These are phyloP conservation scores for Hypoxylon sp. DNA, from an alignment of 2,329 filamentous ascomycete genomes.

Conservation along the genomic window DNA sequence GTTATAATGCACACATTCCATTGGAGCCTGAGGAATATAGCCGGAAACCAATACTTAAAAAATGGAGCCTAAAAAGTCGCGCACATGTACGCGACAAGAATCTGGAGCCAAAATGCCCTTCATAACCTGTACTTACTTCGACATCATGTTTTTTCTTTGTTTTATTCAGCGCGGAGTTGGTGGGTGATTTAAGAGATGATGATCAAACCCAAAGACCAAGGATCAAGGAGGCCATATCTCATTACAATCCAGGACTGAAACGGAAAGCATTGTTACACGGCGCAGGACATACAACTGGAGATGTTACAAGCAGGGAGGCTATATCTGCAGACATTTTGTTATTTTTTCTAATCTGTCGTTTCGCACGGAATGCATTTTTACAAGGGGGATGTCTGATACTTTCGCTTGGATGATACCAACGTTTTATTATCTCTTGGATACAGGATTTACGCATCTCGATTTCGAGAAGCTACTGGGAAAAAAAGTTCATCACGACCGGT, in stretches of 20 bases:
- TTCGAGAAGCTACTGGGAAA: constrained; percentile 44
- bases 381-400: constrained; percentile 49
- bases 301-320: constrained; percentile 40
- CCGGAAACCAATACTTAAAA: constrained; percentile 36
- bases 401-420: constrained; percentile 57
- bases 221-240: constrained; percentile 44
- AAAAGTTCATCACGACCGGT: constrained; percentile 42
- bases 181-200: constrained; percentile 49
- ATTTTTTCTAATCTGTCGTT: constrained; percentile 49
- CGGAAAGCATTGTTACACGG: constrained; percentile 53
- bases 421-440: constrained; percentile 44
- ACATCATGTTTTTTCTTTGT: constrained; percentile 50
- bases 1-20: constrained; percentile 46
- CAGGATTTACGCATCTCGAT: constrained; percentile 41
- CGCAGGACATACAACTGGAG: constrained; percentile 52
- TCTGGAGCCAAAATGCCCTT: constrained; percentile 45
- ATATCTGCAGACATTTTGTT: constrained; percentile 44
- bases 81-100: constrained; percentile 37
- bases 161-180: constrained; percentile 56
- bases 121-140: constrained; percentile 50
- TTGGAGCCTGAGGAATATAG: constrained; percentile 37
- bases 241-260: constrained; percentile 44
- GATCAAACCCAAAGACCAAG: constrained; percentile 48
- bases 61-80: constrained; percentile 43
- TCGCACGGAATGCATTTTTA: constrained; percentile 47